Conservation (phyloP, 805 yeast genomes). For the Cyberlindnera amylophila region DNA sequence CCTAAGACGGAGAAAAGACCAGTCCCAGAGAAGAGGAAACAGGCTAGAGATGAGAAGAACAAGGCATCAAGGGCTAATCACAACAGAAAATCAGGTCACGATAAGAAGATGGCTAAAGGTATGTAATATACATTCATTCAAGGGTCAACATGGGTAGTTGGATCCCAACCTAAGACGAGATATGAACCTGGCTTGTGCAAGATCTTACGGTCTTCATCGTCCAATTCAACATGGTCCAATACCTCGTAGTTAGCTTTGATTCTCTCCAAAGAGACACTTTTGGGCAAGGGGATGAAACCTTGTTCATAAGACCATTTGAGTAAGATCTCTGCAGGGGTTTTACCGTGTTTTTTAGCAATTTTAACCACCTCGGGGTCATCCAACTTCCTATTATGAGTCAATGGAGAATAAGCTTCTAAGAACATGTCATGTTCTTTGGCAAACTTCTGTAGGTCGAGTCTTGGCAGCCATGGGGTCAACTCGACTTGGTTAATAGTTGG, state of each 20-base stretch:
- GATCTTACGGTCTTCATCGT: conserved; percentile 20
- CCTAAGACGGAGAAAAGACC: neutral
- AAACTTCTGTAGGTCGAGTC: conserved; percentile 22
- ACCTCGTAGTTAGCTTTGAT: conserved; percentile 19
- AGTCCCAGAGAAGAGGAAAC: conserved; percentile 26
- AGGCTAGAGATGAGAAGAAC: conserved; percentile 46
- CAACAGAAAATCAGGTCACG: conserved; percentile 59
- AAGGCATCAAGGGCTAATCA: conserved; percentile 61
- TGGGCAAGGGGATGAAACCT: conserved; percentile 22
- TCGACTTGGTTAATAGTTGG: conserved; percentile 81
- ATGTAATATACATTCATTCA: neutral
- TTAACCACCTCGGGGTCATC: conserved; percentile 21
- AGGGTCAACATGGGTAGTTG: neutral
- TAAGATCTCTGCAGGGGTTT: conserved; percentile 18
- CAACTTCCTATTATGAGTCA: conserved; percentile 22
- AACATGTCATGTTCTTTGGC: conserved; percentile 19
- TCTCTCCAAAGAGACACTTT: conserved; percentile 19
- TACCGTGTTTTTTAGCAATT: conserved; percentile 23
- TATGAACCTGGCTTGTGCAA: conserved; percentile 21
- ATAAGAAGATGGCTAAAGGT: conserved; percentile 40
- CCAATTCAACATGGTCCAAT: conserved; percentile 21
- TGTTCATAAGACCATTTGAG: conserved; percentile 25
- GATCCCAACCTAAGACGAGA: conserved; percentile 22
- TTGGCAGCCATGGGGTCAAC: conserved; percentile 47
- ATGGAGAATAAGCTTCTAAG: conserved; percentile 25